Base-by-base conservation (phyloP, 441 rosid genomes). In the Eugenia klotzschiana region DNA sequence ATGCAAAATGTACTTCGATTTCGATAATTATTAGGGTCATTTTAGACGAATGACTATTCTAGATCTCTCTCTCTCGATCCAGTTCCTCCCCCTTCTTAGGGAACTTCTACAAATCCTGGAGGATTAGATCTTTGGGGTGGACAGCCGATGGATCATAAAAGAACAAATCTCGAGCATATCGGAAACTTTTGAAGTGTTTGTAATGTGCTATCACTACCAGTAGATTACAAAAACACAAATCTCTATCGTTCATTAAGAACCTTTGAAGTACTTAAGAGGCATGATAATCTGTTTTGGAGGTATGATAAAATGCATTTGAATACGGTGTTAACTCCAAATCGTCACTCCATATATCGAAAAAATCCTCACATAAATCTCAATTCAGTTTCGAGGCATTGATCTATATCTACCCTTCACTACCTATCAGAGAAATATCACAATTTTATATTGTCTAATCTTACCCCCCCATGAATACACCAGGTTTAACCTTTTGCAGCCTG, bases 271-370 rank as follows among this genome's bases (percentile, higher is more conserved):
- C 18, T 60, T 60, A 26, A 29, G 7, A 60, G 43, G 12, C 10
- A 29, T 12, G 11, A 29, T 8, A 29, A 3, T 60, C 33, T 60
- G 73, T 60, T 22, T 29, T 4, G 1, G 41, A 60, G 23, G 73
- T 16, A 29, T 0, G 1, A 29, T 0, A 51, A 51, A 51, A 14
- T 51, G 52, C 23, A 51, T 51, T 16, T 6, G 54, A 51, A 7
- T 18, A 18, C 22, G 0, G 1, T 1, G 0, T 0, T 60, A 14
- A 57, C 20, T 0, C 37, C 8, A 8, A 4, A 27, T 27, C 3
- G 3, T 18, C 40, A 7, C 23, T 60, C 12, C 8, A 0, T 6
- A 60, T 11, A 29, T 0, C 3, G 16, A 16, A 60, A 12, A 60
- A 60, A 20, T 11, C 73, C 41, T 22, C 16, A 12, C 13, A 9